Conservation (phyloP, 2,329 filamentous ascomycete species). For the Penicillium brevicompactum region DNA sequence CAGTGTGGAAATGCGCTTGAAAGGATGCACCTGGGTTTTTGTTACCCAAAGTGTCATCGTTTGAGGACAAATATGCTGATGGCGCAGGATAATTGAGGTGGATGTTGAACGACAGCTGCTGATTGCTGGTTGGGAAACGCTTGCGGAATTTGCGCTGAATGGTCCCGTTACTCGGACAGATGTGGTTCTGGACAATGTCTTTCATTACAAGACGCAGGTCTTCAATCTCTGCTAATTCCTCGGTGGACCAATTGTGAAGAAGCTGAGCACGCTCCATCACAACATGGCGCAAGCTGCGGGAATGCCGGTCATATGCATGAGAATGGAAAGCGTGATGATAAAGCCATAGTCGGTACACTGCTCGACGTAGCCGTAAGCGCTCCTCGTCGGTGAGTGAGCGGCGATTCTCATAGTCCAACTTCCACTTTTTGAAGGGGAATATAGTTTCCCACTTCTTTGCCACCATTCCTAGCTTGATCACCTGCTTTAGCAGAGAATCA, state of each 20-base stretch:
- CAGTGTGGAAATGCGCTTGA: slow-evolving; percentile 27
- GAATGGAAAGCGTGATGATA: slow-evolving; percentile 62
- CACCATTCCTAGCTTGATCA: slow-evolving; percentile 56
- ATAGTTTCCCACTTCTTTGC: slow-evolving; percentile 62
- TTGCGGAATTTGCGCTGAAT: slow-evolving; percentile 62
- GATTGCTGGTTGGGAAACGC: slow-evolving; percentile 53
- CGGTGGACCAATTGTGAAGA: slow-evolving; percentile 60
- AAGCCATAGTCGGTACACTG: slow-evolving; percentile 63
- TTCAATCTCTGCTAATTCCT: slow-evolving; percentile 61
- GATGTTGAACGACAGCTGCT: slow-evolving; percentile 56
- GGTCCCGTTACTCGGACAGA: slow-evolving; percentile 64
- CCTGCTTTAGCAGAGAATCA: slow-evolving; percentile 57
- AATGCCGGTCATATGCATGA: slow-evolving; percentile 52
- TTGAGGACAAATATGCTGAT: slow-evolving; percentile 3
- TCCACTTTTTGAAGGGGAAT: slow-evolving; percentile 67
- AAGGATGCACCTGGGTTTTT: slow-evolving; percentile 4
- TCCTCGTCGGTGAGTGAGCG: slow-evolving; percentile 55
- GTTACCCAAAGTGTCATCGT: slow-evolving; percentile 8
- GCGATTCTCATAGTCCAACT: slow-evolving; percentile 56
- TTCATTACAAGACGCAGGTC: slow-evolving; percentile 59
- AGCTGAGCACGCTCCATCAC: slow-evolving; percentile 57
- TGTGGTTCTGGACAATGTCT: slow-evolving; percentile 58
- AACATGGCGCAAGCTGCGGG: slow-evolving; percentile 49
- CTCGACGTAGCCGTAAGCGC: slow-evolving; percentile 55
- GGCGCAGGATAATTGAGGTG: slow-evolving; percentile 52